Evolutionary conservation across 352 stramenopile species (phyloP), one percentile per base, ranked within the genome.

Genomic region (Phytophthora macrochlamydospora): DNA sequence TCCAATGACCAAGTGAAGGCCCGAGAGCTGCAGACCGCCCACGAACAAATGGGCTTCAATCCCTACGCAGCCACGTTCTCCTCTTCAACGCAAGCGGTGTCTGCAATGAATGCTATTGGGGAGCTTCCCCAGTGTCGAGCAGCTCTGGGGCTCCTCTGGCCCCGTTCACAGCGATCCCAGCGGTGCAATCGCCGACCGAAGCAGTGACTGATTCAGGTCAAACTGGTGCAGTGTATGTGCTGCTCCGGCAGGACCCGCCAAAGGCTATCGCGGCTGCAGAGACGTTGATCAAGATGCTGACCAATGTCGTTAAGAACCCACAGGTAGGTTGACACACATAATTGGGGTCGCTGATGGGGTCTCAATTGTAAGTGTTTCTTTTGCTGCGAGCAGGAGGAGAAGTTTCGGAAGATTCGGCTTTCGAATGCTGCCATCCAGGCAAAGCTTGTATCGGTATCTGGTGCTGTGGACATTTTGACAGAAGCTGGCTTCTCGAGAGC

Each of bases 221-320:
- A 53, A 69, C 73, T 37, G 71, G 78, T 7, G 84, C 78, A 4
- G 81, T 92, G 38, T 92, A 87, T 44, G 77, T 91, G 24, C 44
- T 92, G 54, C 69, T 92, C 13, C 71, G 80, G 4, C 84, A 92
- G 56, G 76, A 89, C 2, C 71, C 82, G 5, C 1, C 40, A 7
- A 52, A 53, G 11, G 84, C 84, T 32, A 89, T 92, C 42, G 69
- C 72, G 2, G 84, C 81, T 0, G 70, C 79, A 1, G 76, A 92
- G 61, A 89, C 78, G 38, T 73, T 92, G 55, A 76, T 89, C 54
- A 92, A 90, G 60, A 86, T 92, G 69, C 68, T 92, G 35, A 71
- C 55, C 45, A 92, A 92, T 43, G 78, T 92, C 38, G 37, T 87
- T 7, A 77, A 83, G 51, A 88, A 83, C 51, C 84, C 84, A 12